Evolutionary conservation across 208 protist species (phyloP).

Genomic region (Endotrypanum monterogeii): DNA sequence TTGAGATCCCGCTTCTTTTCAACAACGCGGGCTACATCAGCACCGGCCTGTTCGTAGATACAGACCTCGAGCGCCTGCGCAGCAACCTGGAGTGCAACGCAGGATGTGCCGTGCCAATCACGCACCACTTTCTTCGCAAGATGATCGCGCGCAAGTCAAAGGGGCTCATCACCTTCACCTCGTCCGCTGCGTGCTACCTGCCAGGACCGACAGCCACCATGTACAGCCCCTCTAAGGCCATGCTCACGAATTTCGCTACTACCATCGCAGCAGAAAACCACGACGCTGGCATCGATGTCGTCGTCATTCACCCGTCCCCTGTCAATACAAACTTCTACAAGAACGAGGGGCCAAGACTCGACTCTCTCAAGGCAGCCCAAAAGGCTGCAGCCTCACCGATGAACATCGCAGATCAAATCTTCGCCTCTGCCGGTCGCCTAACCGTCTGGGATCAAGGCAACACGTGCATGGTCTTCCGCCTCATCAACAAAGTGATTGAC

Average conservation of each 20-base stretch:
- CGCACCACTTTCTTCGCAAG: slow-evolving; percentile 84
- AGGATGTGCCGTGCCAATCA: slow-evolving; percentile 82
- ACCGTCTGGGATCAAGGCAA: slow-evolving; percentile 87
- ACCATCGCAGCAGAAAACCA: slow-evolving; percentile 82
- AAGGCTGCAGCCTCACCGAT: slow-evolving; percentile 70
- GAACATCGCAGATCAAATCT: slow-evolving; percentile 85
- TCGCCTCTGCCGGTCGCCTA: slow-evolving; percentile 78
- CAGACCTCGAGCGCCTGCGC: slow-evolving; percentile 74
- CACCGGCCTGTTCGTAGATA: slow-evolving; percentile 91
- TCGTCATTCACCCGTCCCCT: slow-evolving; percentile 87
- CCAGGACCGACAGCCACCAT: slow-evolving; percentile 86
- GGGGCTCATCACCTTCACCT: slow-evolving; percentile 92
- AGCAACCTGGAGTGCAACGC: slow-evolving; percentile 93
- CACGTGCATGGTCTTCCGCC: slow-evolving; percentile 65
- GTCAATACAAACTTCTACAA: slow-evolving; percentile 93
- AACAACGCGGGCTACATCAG: slow-evolving; percentile 96
- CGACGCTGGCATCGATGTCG: slow-evolving; percentile 83
- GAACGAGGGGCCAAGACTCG: slow-evolving; percentile 73
- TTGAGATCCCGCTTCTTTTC: slow-evolving; percentile 79
- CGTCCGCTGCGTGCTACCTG: slow-evolving; percentile 77
- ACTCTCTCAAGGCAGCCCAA: slow-evolving; percentile 72
- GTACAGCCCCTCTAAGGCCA: slow-evolving; percentile 94
- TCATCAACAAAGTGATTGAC: slow-evolving; percentile 84
- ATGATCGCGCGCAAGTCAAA: slow-evolving; percentile 80
- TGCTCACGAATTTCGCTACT: slow-evolving; percentile 85